phyloP scores from a whole-genome alignment of 352 stramenopile species.

The Phytophthora pisi region DNA sequence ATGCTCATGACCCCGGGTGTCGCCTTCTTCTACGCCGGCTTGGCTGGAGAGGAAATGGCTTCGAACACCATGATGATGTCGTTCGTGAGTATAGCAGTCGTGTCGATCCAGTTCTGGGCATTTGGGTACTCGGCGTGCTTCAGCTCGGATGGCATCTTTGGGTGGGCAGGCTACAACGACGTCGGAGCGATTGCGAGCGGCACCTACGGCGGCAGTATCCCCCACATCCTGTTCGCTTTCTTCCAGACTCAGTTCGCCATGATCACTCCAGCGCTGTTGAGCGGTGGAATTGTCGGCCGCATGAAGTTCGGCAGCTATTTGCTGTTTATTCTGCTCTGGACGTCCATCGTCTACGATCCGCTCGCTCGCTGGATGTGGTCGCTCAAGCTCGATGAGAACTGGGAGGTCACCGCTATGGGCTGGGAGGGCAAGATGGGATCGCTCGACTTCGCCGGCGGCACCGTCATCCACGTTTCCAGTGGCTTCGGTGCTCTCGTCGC shows the following conservation, averaged over 20 bases:
- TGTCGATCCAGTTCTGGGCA: conserved; percentile 84
- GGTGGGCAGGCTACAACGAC: conserved; percentile 67
- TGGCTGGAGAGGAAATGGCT: conserved; percentile 76
- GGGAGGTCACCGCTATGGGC: conserved; percentile 46
- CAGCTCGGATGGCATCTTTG: conserved; percentile 63
- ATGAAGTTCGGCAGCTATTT: conserved; percentile 85
- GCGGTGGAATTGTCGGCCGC: conserved; percentile 81
- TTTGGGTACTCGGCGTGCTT: conserved; percentile 84
- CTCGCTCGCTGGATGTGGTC: conserved; percentile 89
- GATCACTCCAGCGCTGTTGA: conserved; percentile 79
- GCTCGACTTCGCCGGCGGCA: conserved; percentile 84
- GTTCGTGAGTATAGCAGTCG: conserved; percentile 74
- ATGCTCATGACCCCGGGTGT: conserved; percentile 81
- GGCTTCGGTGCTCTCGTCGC: conserved; percentile 76
- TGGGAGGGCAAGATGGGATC: conserved; percentile 73
- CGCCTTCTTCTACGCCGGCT: conserved; percentile 81
- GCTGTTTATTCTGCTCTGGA: conserved; percentile 81
- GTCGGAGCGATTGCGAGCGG: conserved; percentile 46
- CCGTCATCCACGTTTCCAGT: conserved; percentile 81
- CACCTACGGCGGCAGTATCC: conserved; percentile 67
- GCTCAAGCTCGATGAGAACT: conserved; percentile 60
- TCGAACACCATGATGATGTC: conserved; percentile 88
- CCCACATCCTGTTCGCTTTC: conserved; percentile 75
- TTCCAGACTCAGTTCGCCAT: conserved; percentile 88
- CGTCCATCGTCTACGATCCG: conserved; percentile 83